Evolutionary conservation across 129 eudicot species (phyloP).

Genomic region (Ambrosia artemisiifolia): DNA sequence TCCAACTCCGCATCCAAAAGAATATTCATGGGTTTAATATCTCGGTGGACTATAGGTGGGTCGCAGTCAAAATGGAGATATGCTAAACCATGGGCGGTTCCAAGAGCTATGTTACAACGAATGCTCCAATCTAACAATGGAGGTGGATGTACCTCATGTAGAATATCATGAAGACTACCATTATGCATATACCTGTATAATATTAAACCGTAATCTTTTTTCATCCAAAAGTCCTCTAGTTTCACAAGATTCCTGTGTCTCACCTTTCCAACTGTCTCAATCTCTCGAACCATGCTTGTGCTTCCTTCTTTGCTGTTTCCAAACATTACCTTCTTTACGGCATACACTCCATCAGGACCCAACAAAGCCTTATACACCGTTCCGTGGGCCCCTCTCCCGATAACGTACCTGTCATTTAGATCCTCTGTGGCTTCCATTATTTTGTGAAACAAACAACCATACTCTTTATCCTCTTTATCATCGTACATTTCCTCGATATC

Average conservation of each 20-base stretch:
- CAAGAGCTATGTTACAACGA: constrained; percentile 70
- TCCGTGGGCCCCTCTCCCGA: constrained; percentile 92
- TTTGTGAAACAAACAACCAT: constrained; percentile 41
- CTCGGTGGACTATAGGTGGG: constrained; percentile 83
- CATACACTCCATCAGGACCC: constrained; percentile 48
- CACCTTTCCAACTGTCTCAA: constrained; percentile 73
- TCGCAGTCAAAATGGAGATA: constrained; percentile 84
- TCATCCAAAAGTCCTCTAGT: constrained; percentile 69
- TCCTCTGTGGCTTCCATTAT: constrained; percentile 69
- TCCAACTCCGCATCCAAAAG: constrained; percentile 73
- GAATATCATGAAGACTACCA: constrained; percentile 81
- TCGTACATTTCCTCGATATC: constrained; percentile 34
- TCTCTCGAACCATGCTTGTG: constrained; percentile 75
- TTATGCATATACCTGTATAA: constrained; percentile 66
- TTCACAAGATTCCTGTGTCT: constrained; percentile 75
- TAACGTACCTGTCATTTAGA: constrained; percentile 54
- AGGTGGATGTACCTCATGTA: constrained; percentile 48
- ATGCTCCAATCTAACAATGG: constrained; percentile 51
- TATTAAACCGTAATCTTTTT: constrained; percentile 65
- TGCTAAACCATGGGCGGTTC: constrained; percentile 72
- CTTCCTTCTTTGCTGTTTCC: constrained; percentile 46
- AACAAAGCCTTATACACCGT: constrained; percentile 68
- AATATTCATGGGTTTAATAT: constrained; percentile 80
- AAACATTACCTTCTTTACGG: constrained; percentile 63
- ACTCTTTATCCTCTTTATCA: constrained; percentile 41